A percentile compares a stretch with the other conserved stretches of the same genome.
These are phyloP conservation scores for Metschnikowia borealis DNA, from an alignment of 805 yeast genomes.

Conservation along the genomic window DNA sequence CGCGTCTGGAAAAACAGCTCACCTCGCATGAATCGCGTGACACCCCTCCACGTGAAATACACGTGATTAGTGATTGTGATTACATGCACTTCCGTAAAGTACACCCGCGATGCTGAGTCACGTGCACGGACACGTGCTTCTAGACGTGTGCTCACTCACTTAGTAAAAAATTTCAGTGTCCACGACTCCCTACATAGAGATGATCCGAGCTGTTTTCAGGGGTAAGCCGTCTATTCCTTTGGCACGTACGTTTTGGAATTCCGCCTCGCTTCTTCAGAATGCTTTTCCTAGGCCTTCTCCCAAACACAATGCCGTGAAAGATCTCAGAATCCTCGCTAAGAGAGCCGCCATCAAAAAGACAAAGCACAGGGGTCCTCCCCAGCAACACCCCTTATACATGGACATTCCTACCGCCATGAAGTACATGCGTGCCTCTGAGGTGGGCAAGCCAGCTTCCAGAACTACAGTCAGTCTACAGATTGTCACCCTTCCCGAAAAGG, in stretches of 20 bases:
- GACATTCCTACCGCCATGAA: slow-evolving; percentile 68
- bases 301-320: slow-evolving; percentile 14
- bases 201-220: slow-evolving; percentile 6
- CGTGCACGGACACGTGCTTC: neutral
- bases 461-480: slow-evolving; percentile 63
- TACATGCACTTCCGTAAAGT: neutral
- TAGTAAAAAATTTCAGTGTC: neutral
- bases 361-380: slow-evolving; percentile 30
- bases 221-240: slow-evolving; percentile 3
- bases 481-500: slow-evolving; percentile 66
- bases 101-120: neutral
- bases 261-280: slow-evolving; percentile 3
- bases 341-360: slow-evolving; percentile 13
- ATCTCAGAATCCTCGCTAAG: slow-evolving; percentile 14
- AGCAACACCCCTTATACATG: slow-evolving; percentile 60
- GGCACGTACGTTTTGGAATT: slow-evolving; percentile 6
- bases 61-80: too few species aligned
- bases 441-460: slow-evolving; percentile 71
- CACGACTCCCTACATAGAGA: neutral
- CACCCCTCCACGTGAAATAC: neutral
- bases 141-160: neutral
- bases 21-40: neutral
- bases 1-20: neutral
- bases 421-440: slow-evolving; percentile 83
- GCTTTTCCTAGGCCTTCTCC: slow-evolving; percentile 15